These are phyloP conservation scores for Bryoglossum gracile DNA, from an alignment of 495 filamentous ascomycete genomes.

Conservation along the genomic window DNA sequence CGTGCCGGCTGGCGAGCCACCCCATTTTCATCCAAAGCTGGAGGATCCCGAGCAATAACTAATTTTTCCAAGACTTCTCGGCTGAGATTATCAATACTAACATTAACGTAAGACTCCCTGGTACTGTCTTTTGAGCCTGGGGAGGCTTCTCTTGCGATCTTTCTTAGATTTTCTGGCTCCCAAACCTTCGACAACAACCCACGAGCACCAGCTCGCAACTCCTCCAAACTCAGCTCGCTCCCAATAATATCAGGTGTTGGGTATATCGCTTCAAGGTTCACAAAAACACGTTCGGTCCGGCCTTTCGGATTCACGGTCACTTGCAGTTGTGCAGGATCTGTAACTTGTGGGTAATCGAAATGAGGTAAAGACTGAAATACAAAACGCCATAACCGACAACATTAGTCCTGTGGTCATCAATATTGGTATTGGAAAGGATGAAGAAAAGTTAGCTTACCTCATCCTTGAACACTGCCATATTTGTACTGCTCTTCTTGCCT, in stretches of 20 bases:
- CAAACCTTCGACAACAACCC: slow-evolving; percentile 74
- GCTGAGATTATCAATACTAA: slow-evolving; percentile 6
- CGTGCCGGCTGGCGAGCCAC: slow-evolving; percentile 17
- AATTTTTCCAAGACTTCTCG: slow-evolving; percentile 33
- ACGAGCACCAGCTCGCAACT: slow-evolving; percentile 69
- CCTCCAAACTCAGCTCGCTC: slow-evolving; percentile 80
- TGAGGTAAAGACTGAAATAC: slow-evolving; percentile 50
- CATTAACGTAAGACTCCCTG: slow-evolving; percentile 1
- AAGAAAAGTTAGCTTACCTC: slow-evolving; percentile 61
- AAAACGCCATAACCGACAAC: slow-evolving; percentile 51
- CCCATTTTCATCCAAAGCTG: slow-evolving; percentile 45
- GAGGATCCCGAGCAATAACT: slow-evolving; percentile 36
- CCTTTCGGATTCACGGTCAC: slow-evolving; percentile 71
- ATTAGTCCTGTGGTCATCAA: slow-evolving; percentile 99
- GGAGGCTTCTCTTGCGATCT: slow-evolving; percentile 63
- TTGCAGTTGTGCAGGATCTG: slow-evolving; percentile 52
- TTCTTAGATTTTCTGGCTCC: slow-evolving; percentile 50
- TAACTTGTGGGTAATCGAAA: slow-evolving; percentile 29
- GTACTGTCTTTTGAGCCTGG: slow-evolving; percentile 54
- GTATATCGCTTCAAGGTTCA: slow-evolving; percentile 78
- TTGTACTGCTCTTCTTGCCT: slow-evolving; percentile 66
- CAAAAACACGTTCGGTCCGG: slow-evolving; percentile 75
- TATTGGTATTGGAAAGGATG: slow-evolving; percentile 45
- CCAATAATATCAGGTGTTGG: slow-evolving; percentile 60
- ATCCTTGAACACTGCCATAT: slow-evolving; percentile 92